Percentiles rank a stretch among this genome's conserved stretches.
Conservation (phyloP, 345 rosid species). For the Punica granatum region DNA sequence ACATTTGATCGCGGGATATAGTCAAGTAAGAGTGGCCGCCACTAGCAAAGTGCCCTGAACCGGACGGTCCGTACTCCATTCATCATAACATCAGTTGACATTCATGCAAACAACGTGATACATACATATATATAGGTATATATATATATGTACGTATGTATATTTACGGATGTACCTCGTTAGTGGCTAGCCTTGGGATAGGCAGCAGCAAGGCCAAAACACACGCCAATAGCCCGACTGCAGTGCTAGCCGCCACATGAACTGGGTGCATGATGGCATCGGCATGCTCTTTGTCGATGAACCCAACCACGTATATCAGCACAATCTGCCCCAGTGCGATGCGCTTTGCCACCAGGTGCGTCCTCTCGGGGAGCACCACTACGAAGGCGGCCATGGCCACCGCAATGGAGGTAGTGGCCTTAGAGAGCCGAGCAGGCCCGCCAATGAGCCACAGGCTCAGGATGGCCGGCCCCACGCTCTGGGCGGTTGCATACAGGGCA, state of each 20-base stretch:
- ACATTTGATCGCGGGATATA: too few species aligned
- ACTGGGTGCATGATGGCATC: slow-evolving; percentile 65
- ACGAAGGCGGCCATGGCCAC: slow-evolving; percentile 52
- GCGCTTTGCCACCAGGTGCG: slow-evolving; percentile 57
- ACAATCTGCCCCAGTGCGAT: slow-evolving; percentile 83
- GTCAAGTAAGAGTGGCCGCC: too few species aligned
- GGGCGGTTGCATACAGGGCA: slow-evolving; percentile 61
- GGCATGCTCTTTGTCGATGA: slow-evolving; percentile 41
- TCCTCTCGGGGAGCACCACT: slow-evolving; percentile 51
- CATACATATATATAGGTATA: too few species aligned
- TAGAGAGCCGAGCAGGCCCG: slow-evolving; percentile 48
- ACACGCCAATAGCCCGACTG: slow-evolving; percentile 65
- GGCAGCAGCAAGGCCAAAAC: slow-evolving; percentile 64
- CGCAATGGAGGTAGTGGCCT: slow-evolving; percentile 42
- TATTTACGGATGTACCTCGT: slow-evolving; percentile 36
- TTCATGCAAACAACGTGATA: neutral
- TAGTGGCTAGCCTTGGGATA: slow-evolving; percentile 63
- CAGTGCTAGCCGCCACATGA: slow-evolving; percentile 71
- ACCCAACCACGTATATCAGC: slow-evolving; percentile 51
- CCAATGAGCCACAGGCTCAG: slow-evolving; percentile 50
- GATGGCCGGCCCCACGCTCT: slow-evolving; percentile 62
- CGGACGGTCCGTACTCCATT: too few species aligned
- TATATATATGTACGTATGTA: neutral
- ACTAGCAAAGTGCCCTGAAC: too few species aligned
- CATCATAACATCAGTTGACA: neutral